phyloP scores from a whole-genome alignment of 2,329 filamentous ascomycete genomes.

The Capronia americana region DNA sequence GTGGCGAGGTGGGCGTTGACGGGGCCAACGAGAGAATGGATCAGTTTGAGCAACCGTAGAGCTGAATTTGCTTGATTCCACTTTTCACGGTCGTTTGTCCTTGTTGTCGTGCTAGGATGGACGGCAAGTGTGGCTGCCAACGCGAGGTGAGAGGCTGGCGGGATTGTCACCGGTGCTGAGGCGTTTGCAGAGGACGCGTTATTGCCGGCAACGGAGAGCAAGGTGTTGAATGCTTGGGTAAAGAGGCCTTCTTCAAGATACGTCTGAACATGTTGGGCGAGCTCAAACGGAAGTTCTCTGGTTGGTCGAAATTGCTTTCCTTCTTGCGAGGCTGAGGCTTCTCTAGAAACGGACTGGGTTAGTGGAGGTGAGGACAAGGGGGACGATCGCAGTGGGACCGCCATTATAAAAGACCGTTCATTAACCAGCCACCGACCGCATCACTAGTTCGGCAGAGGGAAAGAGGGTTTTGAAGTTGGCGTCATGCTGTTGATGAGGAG shows the following conservation, averaged over 20 bases:
- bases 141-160: slow-evolving; percentile 74
- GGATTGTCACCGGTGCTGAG: slow-evolving; percentile 62
- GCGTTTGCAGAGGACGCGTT: slow-evolving; percentile 50
- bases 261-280: slow-evolving; percentile 71
- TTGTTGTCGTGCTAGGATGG: slow-evolving; percentile 79
- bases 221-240: slow-evolving; percentile 67
- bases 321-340: slow-evolving; percentile 6
- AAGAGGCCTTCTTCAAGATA: slow-evolving; percentile 78
- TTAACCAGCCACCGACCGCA: background rate
- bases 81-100: slow-evolving; percentile 67
- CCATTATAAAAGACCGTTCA: slow-evolving; percentile 3
- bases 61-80: slow-evolving; percentile 70
- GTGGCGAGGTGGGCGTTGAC: slow-evolving; percentile 71
- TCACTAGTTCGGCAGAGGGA: background rate
- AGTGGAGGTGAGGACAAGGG: slow-evolving; percentile 29
- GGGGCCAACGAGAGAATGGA: slow-evolving; percentile 71
- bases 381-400: slow-evolving; percentile 19
- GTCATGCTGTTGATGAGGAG: background rate
- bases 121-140: slow-evolving; percentile 81
- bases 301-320: slow-evolving; percentile 58
- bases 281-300: slow-evolving; percentile 64
- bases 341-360: slow-evolving; percentile 18
- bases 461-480: background rate
- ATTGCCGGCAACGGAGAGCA: slow-evolving; percentile 67
- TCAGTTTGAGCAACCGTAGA: slow-evolving; percentile 71